A percentile compares a stretch with the other conserved stretches of the same genome.
phyloP scores from a whole-genome alignment of 202 grass and related monocot genomes.

The Musa balbisiana region DNA sequence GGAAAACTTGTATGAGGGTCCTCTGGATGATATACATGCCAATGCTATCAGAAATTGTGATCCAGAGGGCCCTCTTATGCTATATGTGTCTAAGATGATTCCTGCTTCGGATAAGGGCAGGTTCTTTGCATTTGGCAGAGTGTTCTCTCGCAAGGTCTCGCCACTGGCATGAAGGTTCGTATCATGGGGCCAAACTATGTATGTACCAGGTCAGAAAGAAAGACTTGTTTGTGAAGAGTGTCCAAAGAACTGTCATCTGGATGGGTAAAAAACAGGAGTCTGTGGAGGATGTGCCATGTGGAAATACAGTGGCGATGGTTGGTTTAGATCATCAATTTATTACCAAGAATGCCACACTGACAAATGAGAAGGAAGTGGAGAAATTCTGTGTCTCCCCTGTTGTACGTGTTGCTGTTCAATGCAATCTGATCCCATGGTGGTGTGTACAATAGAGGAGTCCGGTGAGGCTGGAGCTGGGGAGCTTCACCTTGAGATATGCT shows the following conservation, averaged over 20 bases:
- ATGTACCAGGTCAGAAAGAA: conserved; percentile 12
- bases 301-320: conserved; percentile 17
- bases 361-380: conserved; percentile 19
- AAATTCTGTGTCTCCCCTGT: conserved; percentile 8
- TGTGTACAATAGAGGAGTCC: conserved; percentile 5
- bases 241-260: conserved; percentile 19
- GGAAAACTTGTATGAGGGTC: conserved; percentile 3
- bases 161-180: conserved; percentile 7
- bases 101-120: conserved; percentile 10
- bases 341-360: conserved; percentile 16
- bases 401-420: conserved; percentile 14
- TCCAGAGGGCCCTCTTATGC: conserved; percentile 12
- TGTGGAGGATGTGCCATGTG: conserved; percentile 16
- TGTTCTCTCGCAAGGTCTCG: conserved; percentile 8
- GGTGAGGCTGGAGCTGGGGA: conserved; percentile 17
- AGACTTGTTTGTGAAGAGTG: conserved; percentile 18
- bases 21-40: background rate
- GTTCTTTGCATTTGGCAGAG: conserved; percentile 16
- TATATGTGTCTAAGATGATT: conserved; percentile 16
- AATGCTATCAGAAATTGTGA: conserved; percentile 5
- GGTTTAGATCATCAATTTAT: conserved; percentile 17
- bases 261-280: conserved; percentile 19
- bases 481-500: conserved; percentile 14
- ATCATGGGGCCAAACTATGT: conserved; percentile 17
- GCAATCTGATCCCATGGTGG: conserved; percentile 18